Evolutionary conservation across 2,329 filamentous ascomycete species (phyloP).

Genomic region (Penicillium sp.): DNA sequence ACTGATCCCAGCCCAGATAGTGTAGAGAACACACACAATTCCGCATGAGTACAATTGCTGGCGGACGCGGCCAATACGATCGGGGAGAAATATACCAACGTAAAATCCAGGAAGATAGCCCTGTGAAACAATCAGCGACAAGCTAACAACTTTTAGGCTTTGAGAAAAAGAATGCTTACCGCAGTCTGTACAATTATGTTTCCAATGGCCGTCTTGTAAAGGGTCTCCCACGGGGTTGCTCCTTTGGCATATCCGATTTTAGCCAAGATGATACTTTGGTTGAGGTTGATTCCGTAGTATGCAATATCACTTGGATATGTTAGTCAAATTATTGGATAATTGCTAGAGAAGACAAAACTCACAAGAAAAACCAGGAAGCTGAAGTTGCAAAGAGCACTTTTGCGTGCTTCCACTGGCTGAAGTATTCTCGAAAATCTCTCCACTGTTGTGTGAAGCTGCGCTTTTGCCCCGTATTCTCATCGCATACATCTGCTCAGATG

Average conservation of each 20-base stretch:
- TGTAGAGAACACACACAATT: slow-evolving; percentile 27
- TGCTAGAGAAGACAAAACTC: not conserved
- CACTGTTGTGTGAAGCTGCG: slow-evolving; percentile 17
- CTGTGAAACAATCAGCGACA: not conserved
- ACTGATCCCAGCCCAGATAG: slow-evolving; percentile 30
- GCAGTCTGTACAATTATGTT: slow-evolving; percentile 32
- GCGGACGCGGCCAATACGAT: slow-evolving; percentile 20
- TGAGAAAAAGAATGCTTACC: not conserved
- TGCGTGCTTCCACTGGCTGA: slow-evolving; percentile 33
- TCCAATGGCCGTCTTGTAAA: slow-evolving; percentile 36
- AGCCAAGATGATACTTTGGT: slow-evolving; percentile 34
- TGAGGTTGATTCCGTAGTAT: slow-evolving; percentile 38
- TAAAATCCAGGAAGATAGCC: slow-evolving; percentile 26
- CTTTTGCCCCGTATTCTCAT: slow-evolving; percentile 10
- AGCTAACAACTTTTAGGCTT: not conserved
- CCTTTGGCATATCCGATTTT: slow-evolving; percentile 35
- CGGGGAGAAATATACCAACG: slow-evolving; percentile 26
- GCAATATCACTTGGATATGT: slow-evolving; percentile 24
- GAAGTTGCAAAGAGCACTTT: slow-evolving; percentile 35
- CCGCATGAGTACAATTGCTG: slow-evolving; percentile 24
- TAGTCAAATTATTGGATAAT: not conserved
- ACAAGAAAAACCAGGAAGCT: slow-evolving; percentile 33
- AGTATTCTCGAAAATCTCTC: slow-evolving; percentile 32
- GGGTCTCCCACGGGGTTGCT: slow-evolving; percentile 30
- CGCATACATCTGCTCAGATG: slow-evolving; percentile 8